phyloP scores from a whole-genome alignment of 305 asterid species.

The Plantago lanceolata region DNA sequence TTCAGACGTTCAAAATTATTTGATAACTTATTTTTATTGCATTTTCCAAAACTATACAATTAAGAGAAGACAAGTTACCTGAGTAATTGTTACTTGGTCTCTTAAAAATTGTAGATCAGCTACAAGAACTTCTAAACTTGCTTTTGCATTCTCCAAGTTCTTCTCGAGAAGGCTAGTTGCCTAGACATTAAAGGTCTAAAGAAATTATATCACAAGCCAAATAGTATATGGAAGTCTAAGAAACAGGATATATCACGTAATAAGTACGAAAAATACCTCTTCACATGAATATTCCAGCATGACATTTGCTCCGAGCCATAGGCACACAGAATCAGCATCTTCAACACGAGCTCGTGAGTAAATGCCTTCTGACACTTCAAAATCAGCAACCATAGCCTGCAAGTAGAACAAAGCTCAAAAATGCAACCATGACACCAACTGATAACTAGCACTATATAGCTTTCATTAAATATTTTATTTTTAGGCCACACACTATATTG shows the following conservation, averaged over 20 bases:
- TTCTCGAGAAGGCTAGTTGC: conserved; percentile 74
- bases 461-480: no score
- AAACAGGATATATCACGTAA: conserved; percentile 18
- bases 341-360: conserved; percentile 79
- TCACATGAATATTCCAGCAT: conserved; percentile 91
- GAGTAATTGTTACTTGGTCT: conserved; percentile 83
- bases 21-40: background rate
- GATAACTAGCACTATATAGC: background rate
- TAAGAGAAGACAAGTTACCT: conserved; percentile 36
- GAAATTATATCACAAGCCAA: conserved; percentile 7
- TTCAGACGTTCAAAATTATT: no score
- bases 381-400: conserved; percentile 79
- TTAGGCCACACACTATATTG: no score
- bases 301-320: conserved; percentile 90
- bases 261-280: conserved; percentile 49
- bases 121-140: conserved; percentile 85
- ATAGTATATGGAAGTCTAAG: conserved; percentile 6
- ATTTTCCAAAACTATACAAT: background rate
- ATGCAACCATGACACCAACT: conserved; percentile 1
- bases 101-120: conserved; percentile 78
- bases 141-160: conserved; percentile 83
- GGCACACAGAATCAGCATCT: conserved; percentile 73
- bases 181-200: conserved; percentile 35
- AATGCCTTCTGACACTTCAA: conserved; percentile 95
- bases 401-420: background rate